phyloP scores from a whole-genome alignment of 192 early-diverging fungal genomes.

The Backusella sp. region DNA sequence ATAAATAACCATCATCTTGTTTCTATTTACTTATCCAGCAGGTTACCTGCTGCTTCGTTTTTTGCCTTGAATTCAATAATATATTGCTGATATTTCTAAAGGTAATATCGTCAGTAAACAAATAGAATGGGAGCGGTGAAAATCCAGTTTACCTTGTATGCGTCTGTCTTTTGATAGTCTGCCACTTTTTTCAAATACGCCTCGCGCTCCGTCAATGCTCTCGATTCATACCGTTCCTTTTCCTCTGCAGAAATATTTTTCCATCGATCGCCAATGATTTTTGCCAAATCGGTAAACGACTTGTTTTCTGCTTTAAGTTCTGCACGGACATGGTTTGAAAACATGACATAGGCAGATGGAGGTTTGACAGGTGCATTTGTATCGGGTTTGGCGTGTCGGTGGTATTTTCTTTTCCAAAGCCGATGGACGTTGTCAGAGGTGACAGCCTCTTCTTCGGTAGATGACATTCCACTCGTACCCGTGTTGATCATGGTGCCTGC shows the following conservation, averaged over 20 bases:
- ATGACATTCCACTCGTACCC: constrained; percentile 26
- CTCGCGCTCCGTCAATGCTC: constrained; percentile 29
- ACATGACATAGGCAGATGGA: constrained; percentile 49
- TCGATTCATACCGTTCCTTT: constrained; percentile 36
- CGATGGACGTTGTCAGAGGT: constrained; percentile 17
- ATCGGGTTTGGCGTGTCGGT: constrained; percentile 47
- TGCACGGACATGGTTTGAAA: constrained; percentile 42
- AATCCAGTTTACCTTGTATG: constrained; percentile 25
- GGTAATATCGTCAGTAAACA: not conserved
- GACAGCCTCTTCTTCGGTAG: constrained; percentile 32
- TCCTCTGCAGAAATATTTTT: constrained; percentile 31
- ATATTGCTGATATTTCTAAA: constrained; percentile 41
- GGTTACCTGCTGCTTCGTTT: constrained; percentile 34
- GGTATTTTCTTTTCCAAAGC: constrained; percentile 41
- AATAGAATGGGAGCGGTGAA: not conserved
- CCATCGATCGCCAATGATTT: constrained; percentile 48
- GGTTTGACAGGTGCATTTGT: constrained; percentile 47
- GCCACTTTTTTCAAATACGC: constrained; percentile 26
- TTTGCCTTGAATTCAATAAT: constrained; percentile 39
- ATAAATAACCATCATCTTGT: not conserved
- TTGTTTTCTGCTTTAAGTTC: constrained; percentile 38
- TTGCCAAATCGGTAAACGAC: constrained; percentile 45
- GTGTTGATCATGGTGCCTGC: constrained; percentile 12
- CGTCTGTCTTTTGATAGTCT: constrained; percentile 40
- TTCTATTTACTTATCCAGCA: not conserved